Conservation (phyloP, 352 stramenopile species). For the Phytopythium mirpurense region DNA sequence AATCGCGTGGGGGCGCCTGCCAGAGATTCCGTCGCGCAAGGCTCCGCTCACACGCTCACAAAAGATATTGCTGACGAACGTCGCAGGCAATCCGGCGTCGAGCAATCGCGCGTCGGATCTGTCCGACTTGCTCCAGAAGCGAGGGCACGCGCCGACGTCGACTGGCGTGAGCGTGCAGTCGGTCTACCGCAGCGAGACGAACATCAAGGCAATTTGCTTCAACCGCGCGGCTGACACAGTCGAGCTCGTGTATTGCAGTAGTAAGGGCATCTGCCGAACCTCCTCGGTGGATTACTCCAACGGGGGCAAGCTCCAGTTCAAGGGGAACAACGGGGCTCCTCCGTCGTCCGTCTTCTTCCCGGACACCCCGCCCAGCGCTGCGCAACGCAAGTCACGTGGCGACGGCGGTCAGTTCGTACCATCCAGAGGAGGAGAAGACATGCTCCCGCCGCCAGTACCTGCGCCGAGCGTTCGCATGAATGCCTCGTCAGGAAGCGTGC, state of each 20-base stretch:
- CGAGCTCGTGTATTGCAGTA: constrained; percentile 73
- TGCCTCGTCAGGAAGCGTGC: constrained; percentile 9
- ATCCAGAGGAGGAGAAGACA: background rate
- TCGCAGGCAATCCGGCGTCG: constrained; percentile 25
- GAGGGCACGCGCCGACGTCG: constrained; percentile 18
- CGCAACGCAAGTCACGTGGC: background rate
- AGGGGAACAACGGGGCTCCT: constrained; percentile 65
- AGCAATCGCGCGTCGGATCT: constrained; percentile 40
- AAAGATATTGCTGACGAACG: constrained; percentile 47
- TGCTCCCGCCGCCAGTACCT: constrained; percentile 5
- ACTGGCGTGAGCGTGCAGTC: constrained; percentile 38
- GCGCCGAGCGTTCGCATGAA: constrained; percentile 1
- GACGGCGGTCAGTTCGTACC: constrained; percentile 1
- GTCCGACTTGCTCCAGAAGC: constrained; percentile 54
- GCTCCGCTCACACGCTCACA: constrained; percentile 58
- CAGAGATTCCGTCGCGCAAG: constrained; percentile 58
- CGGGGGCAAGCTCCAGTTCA: constrained; percentile 74
- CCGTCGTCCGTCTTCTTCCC: constrained; percentile 35
- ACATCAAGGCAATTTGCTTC: constrained; percentile 82
- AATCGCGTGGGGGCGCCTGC: constrained; percentile 67
- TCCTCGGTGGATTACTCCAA: constrained; percentile 63
- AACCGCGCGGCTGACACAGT: constrained; percentile 51
- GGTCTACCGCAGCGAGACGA: constrained; percentile 77
- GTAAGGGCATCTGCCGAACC: constrained; percentile 67
- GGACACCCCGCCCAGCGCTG: background rate